Conservation (phyloP, 306 rosid species). For the Benincasa hispida region DNA sequence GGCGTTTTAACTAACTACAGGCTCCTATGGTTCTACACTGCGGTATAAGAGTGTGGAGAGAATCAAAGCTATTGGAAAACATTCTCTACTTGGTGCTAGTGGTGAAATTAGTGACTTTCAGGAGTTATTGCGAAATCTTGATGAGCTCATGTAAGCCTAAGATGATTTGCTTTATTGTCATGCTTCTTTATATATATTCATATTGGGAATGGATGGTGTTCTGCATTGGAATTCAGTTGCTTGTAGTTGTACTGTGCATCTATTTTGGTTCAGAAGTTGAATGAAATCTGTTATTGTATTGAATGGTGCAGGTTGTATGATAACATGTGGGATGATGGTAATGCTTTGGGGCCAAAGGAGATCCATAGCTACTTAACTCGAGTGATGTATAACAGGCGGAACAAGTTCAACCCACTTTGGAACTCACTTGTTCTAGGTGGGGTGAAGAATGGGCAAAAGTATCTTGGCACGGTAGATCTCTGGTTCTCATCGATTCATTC, state of each 20-base stretch:
- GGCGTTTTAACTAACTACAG: slow-evolving; percentile 23
- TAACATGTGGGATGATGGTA: slow-evolving; percentile 76
- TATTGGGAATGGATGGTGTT: neutral
- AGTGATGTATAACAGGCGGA: slow-evolving; percentile 53
- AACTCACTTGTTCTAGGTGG: slow-evolving; percentile 56
- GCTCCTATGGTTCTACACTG: slow-evolving; percentile 91
- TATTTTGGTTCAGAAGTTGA: neutral
- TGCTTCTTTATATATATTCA: neutral
- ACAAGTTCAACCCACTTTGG: slow-evolving; percentile 54
- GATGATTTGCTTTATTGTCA: neutral
- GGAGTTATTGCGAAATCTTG: slow-evolving; percentile 62
- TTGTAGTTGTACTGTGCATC: neutral
- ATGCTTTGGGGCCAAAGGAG: slow-evolving; percentile 54
- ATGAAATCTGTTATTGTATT: slow-evolving; percentile 6
- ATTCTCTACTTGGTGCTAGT: slow-evolving; percentile 83
- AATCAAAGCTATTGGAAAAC: slow-evolving; percentile 75
- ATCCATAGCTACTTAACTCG: slow-evolving; percentile 48
- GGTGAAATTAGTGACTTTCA: slow-evolving; percentile 98
- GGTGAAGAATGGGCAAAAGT: slow-evolving; percentile 39
- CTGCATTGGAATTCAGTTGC: neutral
- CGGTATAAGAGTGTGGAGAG: slow-evolving; percentile 87
- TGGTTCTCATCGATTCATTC: slow-evolving; percentile 1
- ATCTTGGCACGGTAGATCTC: slow-evolving; percentile 57
- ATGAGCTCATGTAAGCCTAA: slow-evolving; percentile 66
- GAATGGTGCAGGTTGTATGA: slow-evolving; percentile 55